Evolutionary conservation across 345 rosid genomes (phyloP).

Genomic region (Gossypioides kirkii): DNA sequence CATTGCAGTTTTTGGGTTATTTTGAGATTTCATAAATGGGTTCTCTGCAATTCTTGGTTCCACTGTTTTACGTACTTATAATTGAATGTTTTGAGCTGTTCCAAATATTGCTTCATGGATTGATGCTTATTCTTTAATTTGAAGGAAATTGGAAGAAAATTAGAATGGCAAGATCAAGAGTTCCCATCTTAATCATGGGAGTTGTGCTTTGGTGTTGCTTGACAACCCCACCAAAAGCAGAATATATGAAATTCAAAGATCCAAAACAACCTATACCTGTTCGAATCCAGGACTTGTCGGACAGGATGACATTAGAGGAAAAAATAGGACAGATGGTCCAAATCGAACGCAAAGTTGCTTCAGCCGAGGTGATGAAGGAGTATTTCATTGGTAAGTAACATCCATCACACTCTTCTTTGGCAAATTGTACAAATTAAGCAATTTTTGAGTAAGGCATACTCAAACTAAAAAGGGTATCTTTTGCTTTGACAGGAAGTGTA

Average conservation of each 20-base stretch:
- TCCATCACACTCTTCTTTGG: neutral
- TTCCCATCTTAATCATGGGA: neutral
- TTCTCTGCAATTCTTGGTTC: neutral
- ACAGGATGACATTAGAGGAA: slow-evolving; percentile 50
- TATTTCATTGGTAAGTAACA: slow-evolving; percentile 56
- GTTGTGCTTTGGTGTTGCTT: slow-evolving; percentile 12
- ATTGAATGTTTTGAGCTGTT: neutral
- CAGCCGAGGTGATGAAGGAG: slow-evolving; percentile 43
- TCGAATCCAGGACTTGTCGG: slow-evolving; percentile 41
- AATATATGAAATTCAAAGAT: slow-evolving; percentile 37
- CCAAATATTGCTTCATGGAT: neutral
- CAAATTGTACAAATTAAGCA: neutral
- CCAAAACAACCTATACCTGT: slow-evolving; percentile 32
- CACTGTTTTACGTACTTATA: too few relatives aligned
- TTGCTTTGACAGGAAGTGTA: slow-evolving; percentile 40
- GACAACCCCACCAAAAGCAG: slow-evolving; percentile 1
- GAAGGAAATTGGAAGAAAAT: neutral
- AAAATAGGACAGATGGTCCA: slow-evolving; percentile 61
- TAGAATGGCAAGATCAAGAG: slow-evolving; percentile 12
- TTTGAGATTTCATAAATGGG: neutral
- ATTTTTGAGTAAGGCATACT: neutral
- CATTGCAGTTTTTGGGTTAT: neutral
- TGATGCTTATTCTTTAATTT: neutral
- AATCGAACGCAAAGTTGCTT: slow-evolving; percentile 31
- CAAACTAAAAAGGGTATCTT: neutral